These are phyloP conservation scores for Sordaria brevicollis DNA, from an alignment of 495 filamentous ascomycete species.

Conservation along the genomic window DNA sequence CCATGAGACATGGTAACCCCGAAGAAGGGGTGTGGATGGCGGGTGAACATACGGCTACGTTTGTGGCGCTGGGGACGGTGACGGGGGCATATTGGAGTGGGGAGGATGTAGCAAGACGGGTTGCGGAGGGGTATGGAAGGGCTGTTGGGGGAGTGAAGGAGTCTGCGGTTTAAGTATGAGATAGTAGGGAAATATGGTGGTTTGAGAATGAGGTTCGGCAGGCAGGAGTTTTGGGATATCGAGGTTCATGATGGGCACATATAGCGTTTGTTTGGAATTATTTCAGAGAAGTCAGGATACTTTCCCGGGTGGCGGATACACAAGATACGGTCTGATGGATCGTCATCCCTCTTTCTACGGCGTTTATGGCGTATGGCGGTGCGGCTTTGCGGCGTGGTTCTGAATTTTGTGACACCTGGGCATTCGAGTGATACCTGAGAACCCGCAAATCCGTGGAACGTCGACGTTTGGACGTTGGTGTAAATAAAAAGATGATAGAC, in stretches of 20 bases:
- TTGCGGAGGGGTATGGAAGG: constrained; percentile 32
- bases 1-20: constrained; percentile 58
- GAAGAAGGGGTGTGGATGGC: constrained; percentile 78
- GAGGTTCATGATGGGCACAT: not conserved
- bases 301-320: not conserved
- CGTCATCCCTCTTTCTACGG: not conserved
- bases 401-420: not conserved
- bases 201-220: not conserved
- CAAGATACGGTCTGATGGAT: not conserved
- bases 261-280: not conserved
- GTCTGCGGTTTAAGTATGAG: not conserved
- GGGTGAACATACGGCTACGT: constrained; percentile 89
- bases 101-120: constrained; percentile 60
- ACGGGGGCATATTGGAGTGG: constrained; percentile 93
- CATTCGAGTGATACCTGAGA: not conserved
- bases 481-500: not conserved
- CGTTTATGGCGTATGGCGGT: no score
- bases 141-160: not conserved
- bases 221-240: not conserved
- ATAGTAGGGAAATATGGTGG: no score
- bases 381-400: not conserved
- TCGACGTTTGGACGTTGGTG: not conserved
- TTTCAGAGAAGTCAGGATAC: not conserved
- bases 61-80: constrained; percentile 75
- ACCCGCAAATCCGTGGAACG: not conserved